phyloP scores from a whole-genome alignment of 768 basidiomycete genomes.

The Leccinum aurantiacum region DNA sequence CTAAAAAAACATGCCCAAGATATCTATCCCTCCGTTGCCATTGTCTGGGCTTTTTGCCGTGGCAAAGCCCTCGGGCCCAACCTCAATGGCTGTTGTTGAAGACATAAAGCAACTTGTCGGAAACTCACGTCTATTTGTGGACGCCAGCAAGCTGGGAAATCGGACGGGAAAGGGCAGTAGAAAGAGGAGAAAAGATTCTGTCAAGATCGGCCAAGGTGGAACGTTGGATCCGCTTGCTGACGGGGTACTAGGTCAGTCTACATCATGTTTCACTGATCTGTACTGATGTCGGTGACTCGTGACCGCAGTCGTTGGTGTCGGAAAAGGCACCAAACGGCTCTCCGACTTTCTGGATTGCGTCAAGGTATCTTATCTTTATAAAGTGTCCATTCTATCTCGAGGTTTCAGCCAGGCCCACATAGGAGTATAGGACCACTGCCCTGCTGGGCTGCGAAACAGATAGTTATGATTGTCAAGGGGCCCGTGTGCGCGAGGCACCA shows the following conservation, averaged over 20 bases:
- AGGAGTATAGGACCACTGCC: constrained; percentile 93
- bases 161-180: constrained; percentile 48
- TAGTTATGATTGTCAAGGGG: constrained; percentile 89
- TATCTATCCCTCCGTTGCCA: constrained; percentile 51
- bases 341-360: constrained; percentile 81
- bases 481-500: constrained; percentile 69
- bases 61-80: constrained; percentile 88
- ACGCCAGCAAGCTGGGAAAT: constrained; percentile 52
- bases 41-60: constrained; percentile 84
- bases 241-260: constrained; percentile 77
- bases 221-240: constrained; percentile 97
- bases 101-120: constrained; percentile 77
- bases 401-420: constrained; percentile 14
- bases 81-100: constrained; percentile 89
- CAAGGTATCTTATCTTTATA: constrained; percentile 56
- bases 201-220: constrained; percentile 92
- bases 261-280: constrained; percentile 1
- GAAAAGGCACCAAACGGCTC: constrained; percentile 87
- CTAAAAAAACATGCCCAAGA: constrained; percentile 63
- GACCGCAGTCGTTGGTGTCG: constrained; percentile 77
- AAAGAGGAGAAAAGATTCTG: constrained; percentile 39
- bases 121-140: constrained; percentile 76
- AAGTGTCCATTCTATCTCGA: constrained; percentile 5
- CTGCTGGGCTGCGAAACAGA: constrained; percentile 94
- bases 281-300: constrained; percentile 4